Evolutionary conservation across 768 basidiomycete species (phyloP).

Genomic region (Suillus paluster): DNA sequence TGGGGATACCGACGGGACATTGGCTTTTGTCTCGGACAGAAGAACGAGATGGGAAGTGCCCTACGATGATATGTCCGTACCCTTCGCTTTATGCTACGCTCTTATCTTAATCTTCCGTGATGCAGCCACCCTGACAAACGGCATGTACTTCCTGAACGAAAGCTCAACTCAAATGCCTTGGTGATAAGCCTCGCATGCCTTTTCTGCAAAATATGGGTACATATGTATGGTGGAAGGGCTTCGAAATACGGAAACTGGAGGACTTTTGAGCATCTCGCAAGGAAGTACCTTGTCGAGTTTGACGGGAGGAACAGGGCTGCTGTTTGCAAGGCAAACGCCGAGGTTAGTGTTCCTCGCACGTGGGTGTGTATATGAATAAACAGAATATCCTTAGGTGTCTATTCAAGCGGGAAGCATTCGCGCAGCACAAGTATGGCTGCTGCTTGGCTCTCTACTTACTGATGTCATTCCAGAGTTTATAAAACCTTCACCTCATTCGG

Average conservation of each 20-base stretch:
- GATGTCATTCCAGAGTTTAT: conserved; percentile 48
- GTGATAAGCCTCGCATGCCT: conserved; percentile 58
- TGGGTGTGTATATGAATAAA: neutral
- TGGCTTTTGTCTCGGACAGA: conserved; percentile 70
- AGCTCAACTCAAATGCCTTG: conserved; percentile 55
- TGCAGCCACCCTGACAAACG: conserved; percentile 42
- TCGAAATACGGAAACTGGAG: conserved; percentile 24
- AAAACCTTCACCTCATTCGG: conserved; percentile 24
- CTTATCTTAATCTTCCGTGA: conserved; percentile 7
- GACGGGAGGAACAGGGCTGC: conserved; percentile 49
- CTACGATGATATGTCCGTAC: conserved; percentile 77
- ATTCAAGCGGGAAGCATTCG: conserved; percentile 57
- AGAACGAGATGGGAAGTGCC: conserved; percentile 64
- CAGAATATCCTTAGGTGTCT: conserved; percentile 49
- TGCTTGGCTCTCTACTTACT: conserved; percentile 60
- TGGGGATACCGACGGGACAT: conserved; percentile 47
- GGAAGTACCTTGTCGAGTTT: conserved; percentile 52
- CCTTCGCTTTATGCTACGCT: neutral
- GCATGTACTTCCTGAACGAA: conserved; percentile 29
- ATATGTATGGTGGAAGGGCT: conserved; percentile 32
- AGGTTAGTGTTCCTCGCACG: conserved; percentile 39
- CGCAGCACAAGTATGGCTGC: conserved; percentile 68
- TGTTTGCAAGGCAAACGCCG: conserved; percentile 51
- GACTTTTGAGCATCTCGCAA: conserved; percentile 62
- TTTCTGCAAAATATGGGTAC: conserved; percentile 62